Conservation (phyloP, 805 yeast species). For the Kuraishia hungarica region DNA sequence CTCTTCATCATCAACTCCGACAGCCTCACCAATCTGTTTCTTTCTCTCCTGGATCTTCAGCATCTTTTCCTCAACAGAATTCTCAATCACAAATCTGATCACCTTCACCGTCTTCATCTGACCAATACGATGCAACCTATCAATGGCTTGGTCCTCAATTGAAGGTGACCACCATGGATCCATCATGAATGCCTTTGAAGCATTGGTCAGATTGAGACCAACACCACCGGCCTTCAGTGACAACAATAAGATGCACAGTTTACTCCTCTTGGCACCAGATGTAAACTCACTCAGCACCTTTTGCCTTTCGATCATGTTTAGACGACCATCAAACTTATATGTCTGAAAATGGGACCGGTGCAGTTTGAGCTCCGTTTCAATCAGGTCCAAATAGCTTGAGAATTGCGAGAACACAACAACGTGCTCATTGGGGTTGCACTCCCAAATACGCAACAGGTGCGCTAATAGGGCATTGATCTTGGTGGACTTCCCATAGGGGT, state of each 20-base stretch:
- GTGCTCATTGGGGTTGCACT: constrained; percentile 56
- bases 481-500: constrained; percentile 53
- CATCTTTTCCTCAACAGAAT: constrained; percentile 85
- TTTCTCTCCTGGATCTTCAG: constrained; percentile 80
- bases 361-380: constrained; percentile 48
- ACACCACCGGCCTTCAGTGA: constrained; percentile 93
- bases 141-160: constrained; percentile 85
- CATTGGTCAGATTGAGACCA: constrained; percentile 80
- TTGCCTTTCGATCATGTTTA: constrained; percentile 58
- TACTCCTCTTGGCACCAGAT: constrained; percentile 14
- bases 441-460: constrained; percentile 46
- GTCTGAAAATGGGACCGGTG: constrained; percentile 40
- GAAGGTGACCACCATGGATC: constrained; percentile 98
- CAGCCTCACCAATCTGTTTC: constrained; percentile 71
- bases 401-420: constrained; percentile 89
- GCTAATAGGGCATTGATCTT: constrained; percentile 62
- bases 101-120: constrained; percentile 68
- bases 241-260: constrained; percentile 43
- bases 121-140: constrained; percentile 86
- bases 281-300: constrained; percentile 50
- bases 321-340: constrained; percentile 76
- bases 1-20: constrained; percentile 69
- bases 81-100: constrained; percentile 70
- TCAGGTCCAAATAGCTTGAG: constrained; percentile 69
- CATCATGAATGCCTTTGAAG: constrained; percentile 81